Evolutionary conservation across 164 flowering plant genomes (phyloP), one percentile per base, ranked within the genome.

Genomic region (Taxillus chinensis): DNA sequence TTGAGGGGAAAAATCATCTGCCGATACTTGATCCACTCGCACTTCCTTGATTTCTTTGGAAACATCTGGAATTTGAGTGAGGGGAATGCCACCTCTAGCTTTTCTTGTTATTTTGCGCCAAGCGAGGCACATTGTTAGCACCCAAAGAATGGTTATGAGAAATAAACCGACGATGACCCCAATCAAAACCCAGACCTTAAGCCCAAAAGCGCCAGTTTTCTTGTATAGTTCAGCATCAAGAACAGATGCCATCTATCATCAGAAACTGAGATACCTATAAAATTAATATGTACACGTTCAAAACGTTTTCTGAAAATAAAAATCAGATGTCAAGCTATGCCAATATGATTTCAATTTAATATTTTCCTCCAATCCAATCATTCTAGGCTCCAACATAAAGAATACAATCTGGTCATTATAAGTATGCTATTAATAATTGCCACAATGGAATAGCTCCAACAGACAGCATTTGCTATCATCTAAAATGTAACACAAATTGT

Each of bases 21-120:
- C 52, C 1, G 85, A 72, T 40, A 80, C 76, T 65, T 83, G 86
- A 69, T 83, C 91, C 15, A 86, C 82, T 8, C 83, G 64, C 15
- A 86, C 85, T 73, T 84, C 92, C 69, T 86, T 84, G 45, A 86
- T 86, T 72, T 86, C 89, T 64, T 81, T 82, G 3, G 89, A 86
- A 60, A 82, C 71, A 13, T 74, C 14, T 13, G 92, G 92, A 62
- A 82, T 86, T 73, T 79, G 91, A 64, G 66, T 75, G 52, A 73
- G 50, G 8, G 88, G 80, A 62, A 79, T 65, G 7, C 57, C 72
- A 56, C 73, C 75, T 58, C 66, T 66, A 63, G 71, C 70, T 66
- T 74, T 72, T 59, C 75, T 80, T 13, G 80, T 75, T 70, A 78
- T 86, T 75, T 79, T 84, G 42, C 83, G 59, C 5, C 69, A 77